phyloP scores from a whole-genome alignment of 2,329 filamentous ascomycete genomes.

The Penicillium glabrum region DNA sequence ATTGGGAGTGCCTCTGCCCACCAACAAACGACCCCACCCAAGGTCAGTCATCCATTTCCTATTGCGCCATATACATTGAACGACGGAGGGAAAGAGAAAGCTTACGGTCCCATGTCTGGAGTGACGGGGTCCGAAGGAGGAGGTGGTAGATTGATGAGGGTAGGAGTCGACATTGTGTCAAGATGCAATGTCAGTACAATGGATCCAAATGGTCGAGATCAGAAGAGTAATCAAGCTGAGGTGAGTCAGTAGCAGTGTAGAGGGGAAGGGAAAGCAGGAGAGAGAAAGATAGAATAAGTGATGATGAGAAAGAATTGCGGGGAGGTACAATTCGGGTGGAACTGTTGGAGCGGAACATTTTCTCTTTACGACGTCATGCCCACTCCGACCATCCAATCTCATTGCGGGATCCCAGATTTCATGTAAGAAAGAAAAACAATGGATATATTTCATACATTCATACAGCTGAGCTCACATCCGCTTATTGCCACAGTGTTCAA shows the following conservation, averaged over 20 bases:
- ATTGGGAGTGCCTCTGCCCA: constrained; percentile 79
- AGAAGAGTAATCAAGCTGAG: background rate
- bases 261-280: background rate
- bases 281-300: background rate
- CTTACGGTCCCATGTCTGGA: constrained; percentile 82
- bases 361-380: constrained; percentile 12
- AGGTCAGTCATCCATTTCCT: constrained; percentile 16
- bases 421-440: background rate
- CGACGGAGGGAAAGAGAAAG: constrained; percentile 2
- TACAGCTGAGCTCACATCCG: constrained; percentile 17
- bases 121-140: constrained; percentile 80
- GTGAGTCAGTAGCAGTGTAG: background rate
- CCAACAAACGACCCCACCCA: constrained; percentile 2
- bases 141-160: constrained; percentile 80
- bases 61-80: background rate
- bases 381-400: background rate
- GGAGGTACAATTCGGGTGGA: constrained; percentile 3
- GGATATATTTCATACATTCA: constrained; percentile 12
- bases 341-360: background rate
- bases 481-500: background rate
- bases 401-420: background rate
- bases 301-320: constrained; percentile 7
- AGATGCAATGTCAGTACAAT: background rate
- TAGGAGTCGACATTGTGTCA: constrained; percentile 53
- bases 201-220: background rate